A percentile compares a stretch with the other conserved stretches of the same genome.
Conservation (phyloP, 495 filamentous ascomycete species). For the Amorphotheca resinae region DNA sequence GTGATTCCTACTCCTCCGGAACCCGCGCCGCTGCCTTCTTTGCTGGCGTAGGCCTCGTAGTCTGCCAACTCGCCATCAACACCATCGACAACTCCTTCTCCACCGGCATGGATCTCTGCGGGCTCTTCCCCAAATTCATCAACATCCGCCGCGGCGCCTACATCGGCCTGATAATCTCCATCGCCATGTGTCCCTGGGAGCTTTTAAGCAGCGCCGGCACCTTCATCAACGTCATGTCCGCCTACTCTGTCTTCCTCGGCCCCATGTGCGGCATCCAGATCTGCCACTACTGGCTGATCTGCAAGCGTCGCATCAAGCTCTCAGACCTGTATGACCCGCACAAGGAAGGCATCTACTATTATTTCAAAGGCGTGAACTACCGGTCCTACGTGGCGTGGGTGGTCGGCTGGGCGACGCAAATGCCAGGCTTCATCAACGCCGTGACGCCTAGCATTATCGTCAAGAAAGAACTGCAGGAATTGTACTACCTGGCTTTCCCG, state of each 20-base stretch:
- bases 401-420: slow-evolving; percentile 21
- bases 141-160: slow-evolving; percentile 34
- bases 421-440: slow-evolving; percentile 16
- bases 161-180: slow-evolving; percentile 27
- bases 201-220: slow-evolving; percentile 32
- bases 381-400: slow-evolving; percentile 30
- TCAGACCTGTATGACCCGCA: slow-evolving; percentile 24
- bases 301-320: slow-evolving; percentile 23
- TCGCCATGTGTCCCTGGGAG: slow-evolving; percentile 36
- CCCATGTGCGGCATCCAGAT: slow-evolving; percentile 13
- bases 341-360: slow-evolving; percentile 27
- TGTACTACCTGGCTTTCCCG: slow-evolving; percentile 1
- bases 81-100: slow-evolving; percentile 24
- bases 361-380: slow-evolving; percentile 27
- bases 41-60: slow-evolving; percentile 17
- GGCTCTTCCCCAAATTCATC: slow-evolving; percentile 33
- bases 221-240: slow-evolving; percentile 36
- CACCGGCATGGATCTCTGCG: slow-evolving; percentile 31
- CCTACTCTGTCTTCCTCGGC: slow-evolving; percentile 35
- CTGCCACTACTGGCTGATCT: slow-evolving; percentile 29
- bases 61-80: slow-evolving; percentile 23
- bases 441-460: slow-evolving; percentile 12
- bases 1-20: slow-evolving; percentile 9
- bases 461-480: neutral
- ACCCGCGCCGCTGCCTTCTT: slow-evolving; percentile 23